Percentiles rank a stretch among this genome's conserved stretches.
Evolutionary conservation across 768 basidiomycete genomes (phyloP).

Genomic region (Trametes punicea): DNA sequence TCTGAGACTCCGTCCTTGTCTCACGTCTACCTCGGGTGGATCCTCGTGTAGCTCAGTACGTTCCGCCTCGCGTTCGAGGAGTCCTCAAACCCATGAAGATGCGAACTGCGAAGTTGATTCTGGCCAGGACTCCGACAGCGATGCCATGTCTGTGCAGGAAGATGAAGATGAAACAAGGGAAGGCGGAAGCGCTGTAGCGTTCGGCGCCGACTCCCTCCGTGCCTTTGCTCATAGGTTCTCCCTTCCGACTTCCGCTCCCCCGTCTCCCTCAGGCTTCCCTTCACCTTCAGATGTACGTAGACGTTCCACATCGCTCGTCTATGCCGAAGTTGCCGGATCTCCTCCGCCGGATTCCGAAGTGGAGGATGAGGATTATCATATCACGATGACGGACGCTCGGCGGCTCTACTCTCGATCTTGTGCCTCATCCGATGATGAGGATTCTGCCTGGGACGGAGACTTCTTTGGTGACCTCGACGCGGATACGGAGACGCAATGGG

Average conservation of each 20-base stretch:
- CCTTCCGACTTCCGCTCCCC: conserved; percentile 34
- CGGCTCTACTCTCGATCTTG: conserved; percentile 26
- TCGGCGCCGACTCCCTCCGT: conserved; percentile 55
- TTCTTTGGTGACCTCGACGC: conserved; percentile 47
- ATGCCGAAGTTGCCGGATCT: conserved; percentile 48
- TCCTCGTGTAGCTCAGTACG: conserved; percentile 22
- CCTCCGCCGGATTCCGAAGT: conserved; percentile 73
- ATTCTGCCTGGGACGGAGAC: conserved; percentile 35
- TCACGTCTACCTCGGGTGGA: conserved; percentile 29
- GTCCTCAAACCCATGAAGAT: conserved; percentile 22
- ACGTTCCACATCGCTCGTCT: conserved; percentile 58
- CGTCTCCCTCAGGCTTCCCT: conserved; percentile 24
- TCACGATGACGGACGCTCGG: conserved; percentile 36
- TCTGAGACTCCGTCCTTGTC: conserved; percentile 55
- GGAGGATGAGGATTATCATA: conserved; percentile 46
- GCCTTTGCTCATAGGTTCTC: conserved; percentile 54
- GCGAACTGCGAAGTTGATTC: conserved; percentile 34
- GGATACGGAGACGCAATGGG: conserved; percentile 57
- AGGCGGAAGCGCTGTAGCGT: conserved; percentile 29
- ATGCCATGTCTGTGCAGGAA: conserved; percentile 43
- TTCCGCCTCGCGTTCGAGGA: conserved; percentile 19
- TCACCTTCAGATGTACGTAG: conserved; percentile 27
- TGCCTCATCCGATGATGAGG: conserved; percentile 25
- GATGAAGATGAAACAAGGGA: conserved; percentile 33
- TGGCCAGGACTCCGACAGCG: conserved; percentile 35